Evolutionary conservation across 148 eudicot species (phyloP).

Genomic region (Pharnaceum exiguum): DNA sequence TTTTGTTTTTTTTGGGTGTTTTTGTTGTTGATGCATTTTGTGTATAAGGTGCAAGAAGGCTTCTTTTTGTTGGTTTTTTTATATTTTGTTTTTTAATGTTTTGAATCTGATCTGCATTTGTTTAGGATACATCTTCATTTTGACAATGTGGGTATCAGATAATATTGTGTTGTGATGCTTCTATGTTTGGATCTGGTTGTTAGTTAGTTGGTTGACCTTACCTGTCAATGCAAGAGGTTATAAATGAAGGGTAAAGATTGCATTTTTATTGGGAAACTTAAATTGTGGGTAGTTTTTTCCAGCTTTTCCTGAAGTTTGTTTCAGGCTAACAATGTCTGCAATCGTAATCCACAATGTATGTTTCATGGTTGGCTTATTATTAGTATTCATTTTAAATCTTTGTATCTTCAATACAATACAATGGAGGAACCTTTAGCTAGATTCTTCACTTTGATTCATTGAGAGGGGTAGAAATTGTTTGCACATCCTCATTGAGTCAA

Average conservation of each 20-base stretch:
- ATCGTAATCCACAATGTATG: too few species aligned
- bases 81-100: too few species aligned
- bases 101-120: constrained; percentile 2
- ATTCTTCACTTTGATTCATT: too few species aligned
- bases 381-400: too few species aligned
- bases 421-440: too few species aligned
- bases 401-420: too few species aligned
- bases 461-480: too few species aligned
- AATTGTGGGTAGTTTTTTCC: too few species aligned
- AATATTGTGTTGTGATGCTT: background rate
- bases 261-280: background rate
- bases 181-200: background rate
- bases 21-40: background rate
- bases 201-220: background rate
- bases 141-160: background rate
- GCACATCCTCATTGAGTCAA: too few species aligned
- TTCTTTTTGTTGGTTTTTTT: background rate
- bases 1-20: background rate
- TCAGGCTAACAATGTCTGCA: too few species aligned
- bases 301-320: too few species aligned
- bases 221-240: background rate
- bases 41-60: background rate
- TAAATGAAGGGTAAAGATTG: background rate
- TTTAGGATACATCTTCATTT: background rate
- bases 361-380: too few species aligned